Base-by-base conservation (phyloP, 345 rosid genomes). In the Excoecaria agallocha region DNA sequence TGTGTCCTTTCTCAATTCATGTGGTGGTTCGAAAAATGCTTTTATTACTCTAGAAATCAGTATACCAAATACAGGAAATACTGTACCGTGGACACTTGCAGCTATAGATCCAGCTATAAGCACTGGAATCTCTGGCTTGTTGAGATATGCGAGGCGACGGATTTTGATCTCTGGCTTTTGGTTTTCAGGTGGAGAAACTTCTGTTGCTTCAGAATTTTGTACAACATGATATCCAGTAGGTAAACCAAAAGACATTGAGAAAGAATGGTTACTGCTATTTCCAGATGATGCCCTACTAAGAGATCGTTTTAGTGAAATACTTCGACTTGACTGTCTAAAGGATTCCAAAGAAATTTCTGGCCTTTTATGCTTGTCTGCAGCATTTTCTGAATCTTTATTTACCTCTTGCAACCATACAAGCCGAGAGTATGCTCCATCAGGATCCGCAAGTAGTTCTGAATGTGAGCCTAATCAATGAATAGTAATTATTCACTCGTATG, bases 371-470 rank as follows among this genome's bases (percentile, higher is more conserved):
- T 74, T 71, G 10, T 20, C 25, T 68, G 63, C 64, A 56, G 43
- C 69, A 56, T 77, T 73, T 49, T 76, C 80, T n/a, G 78, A 68
- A 55, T 68, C 86, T 60, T 72, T 77, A 66, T 78, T 85, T 19
- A 82, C 25, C 69, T 91, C 93, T 66, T 91, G 98, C 56, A 91
- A 85, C 25, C 89, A 80, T 71, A 91, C 82, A 51, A 93, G 95
- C 80, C 84, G 98, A 12, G 89, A 80, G 70, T 91, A 91, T n/a
- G 92, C 93, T 81, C 98, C 98, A 13, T 91, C 85, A 0, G 89
- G 82, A 80, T 89, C 86, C 80, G 25, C 74, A 68, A 86, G 75
- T n/a, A 93, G 70, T 72, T 87, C 89, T 0, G 82, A 73, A 74
- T 93, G 92, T 8, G 90, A 61, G 50, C 98, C 96, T 88, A 30